Percentiles rank a stretch among this genome's conserved stretches.
Conservation (phyloP, 2,329 filamentous ascomycete genomes). For the Colletotrichum kahawae region DNA sequence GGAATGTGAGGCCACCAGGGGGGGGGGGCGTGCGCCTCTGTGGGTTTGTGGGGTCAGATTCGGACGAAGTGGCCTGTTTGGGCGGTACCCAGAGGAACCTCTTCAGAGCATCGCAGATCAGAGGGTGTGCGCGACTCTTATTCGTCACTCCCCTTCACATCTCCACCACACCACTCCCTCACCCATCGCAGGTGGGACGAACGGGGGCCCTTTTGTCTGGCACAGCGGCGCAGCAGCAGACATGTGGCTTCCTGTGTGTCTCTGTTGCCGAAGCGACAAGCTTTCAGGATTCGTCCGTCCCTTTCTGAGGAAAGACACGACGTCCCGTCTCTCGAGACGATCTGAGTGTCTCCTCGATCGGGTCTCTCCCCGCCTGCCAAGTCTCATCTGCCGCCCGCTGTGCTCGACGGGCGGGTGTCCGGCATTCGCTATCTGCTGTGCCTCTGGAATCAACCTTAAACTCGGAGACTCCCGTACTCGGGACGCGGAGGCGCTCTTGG, state of each 20-base stretch:
- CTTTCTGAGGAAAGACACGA: neutral
- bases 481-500: neutral
- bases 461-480: neutral
- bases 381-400: constrained; percentile 8
- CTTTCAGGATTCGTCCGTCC: neutral
- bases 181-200: neutral
- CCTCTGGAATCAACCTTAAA: neutral
- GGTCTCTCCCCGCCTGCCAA: neutral
- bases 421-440: neutral
- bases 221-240: neutral
- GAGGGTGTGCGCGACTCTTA: neutral
- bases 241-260: neutral
- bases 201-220: neutral
- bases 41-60: neutral
- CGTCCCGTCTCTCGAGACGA: neutral
- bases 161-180: neutral
- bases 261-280: neutral
- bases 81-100: neutral
- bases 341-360: neutral
- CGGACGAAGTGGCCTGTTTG: constrained; percentile 8
- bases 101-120: neutral
- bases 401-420: neutral
- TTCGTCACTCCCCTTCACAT: neutral
- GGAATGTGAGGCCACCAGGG: neutral
- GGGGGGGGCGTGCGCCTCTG: neutral